Base-by-base conservation (phyloP, 805 yeast genomes). In the Alloascoidea africana region DNA sequence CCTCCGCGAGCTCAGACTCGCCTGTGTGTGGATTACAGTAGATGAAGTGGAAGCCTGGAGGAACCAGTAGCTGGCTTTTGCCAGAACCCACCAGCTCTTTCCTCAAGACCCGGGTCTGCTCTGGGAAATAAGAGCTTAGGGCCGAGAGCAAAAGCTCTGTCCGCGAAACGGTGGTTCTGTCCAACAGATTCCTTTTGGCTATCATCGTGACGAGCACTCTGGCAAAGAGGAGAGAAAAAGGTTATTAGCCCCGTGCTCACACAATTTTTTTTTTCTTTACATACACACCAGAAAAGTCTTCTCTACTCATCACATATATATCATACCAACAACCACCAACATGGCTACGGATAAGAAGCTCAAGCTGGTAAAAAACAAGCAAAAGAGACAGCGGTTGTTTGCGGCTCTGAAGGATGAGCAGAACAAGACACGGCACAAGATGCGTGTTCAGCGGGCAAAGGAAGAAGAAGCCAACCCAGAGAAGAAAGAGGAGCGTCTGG, bases 401-500 rank as follows among this genome's bases (percentile, higher is more conserved):
- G 79, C 86, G 5, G 72, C 75, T 40, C 52, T 82, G 38, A 81
- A 78, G 56, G 79, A 81, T 51, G 80, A 81, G 43, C 69, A 73
- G 55, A 77, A 78, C 49, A 83, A 82, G 51, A 70, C 70, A 38
- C 73, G 84, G 49, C 96, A 86, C 54, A 75, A 73, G 52, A 65
- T 68, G 53, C 70, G 97, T 46, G 69, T 71, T n/a, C 73, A 75
- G 34, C 70, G 96, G 52, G 91, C 93, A n/a, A 79, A 78, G 50
- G 89, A 79, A 44, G 97, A 91, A 57, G 63, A 78, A 39, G 73
- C 68, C 18, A 80, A 87, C 50, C 96, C 96, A 1, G 85, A 78
- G 46, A 59, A 84, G 41, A 81, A 72, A 52, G 84, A 74, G 39
- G 78, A 86, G 52, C 75, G 98, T 56, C 63, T 89, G 30, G 70